Base-by-base conservation (phyloP, 2,329 filamentous ascomycete genomes). In the Colletotrichum horii region DNA sequence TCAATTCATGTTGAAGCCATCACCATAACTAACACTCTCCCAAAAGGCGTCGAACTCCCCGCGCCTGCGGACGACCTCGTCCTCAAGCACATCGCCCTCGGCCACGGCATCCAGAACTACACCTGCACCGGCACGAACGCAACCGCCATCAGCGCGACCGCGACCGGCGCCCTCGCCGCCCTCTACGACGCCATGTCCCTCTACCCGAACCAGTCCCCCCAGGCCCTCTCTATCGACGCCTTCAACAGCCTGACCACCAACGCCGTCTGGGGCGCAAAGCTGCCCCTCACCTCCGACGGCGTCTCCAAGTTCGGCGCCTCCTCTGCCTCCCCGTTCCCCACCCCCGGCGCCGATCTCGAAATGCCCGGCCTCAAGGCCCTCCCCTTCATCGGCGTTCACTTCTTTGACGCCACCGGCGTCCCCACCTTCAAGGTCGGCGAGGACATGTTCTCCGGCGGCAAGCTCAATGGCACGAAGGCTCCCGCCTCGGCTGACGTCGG, bases 41-140 rank as follows among this genome's bases (percentile, higher is more conserved):
- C 26, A 16, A 22, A 66, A 88, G 86, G 81, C 48, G 80, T 79
- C 28, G 85, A 91, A 67, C 88, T 92, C 32, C 82, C 86, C n/a
- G 75, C 82, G 6, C 86, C 86, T 2, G 78, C 87, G 4, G 76
- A 83, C 12, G 80, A 80, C 76, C 79, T 85, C 58, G 81, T 81
- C 7, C 84, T 92, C 48, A 88, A 90, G 81, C 84, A 88, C 84
- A 89, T 94, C 77, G 88, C 87, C 71, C 84, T 94, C 56, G 92
- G 92, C 78, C 89, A 92, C 79, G 92, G 92, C 73, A 89, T 92
- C 79, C 92, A 94, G 80, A 94, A 94, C 88, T 94, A 94, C 86
- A 92, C 90, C 48, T 94, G 92, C 83, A 81, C 79, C 34, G 71
- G 79, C 15, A 77, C 78, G n/a, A 75, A 80, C 4, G 82, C 87